Evolutionary conservation across 75 land plant species (phyloP), one percentile per base, ranked within the genome.

Genomic region (Adiantum capillusveneris): DNA sequence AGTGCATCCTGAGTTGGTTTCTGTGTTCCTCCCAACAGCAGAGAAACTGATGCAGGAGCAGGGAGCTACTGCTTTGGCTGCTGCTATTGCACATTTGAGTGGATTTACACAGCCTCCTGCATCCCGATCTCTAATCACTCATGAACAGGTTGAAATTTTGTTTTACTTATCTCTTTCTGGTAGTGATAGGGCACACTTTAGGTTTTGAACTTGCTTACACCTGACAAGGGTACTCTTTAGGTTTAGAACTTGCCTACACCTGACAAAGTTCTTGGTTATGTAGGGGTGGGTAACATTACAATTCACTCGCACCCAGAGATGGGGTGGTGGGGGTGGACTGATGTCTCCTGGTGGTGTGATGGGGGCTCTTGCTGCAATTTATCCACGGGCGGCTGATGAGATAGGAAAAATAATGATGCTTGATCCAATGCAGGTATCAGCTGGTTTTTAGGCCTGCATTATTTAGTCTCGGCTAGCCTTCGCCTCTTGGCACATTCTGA

Each of bases 11-110:
- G 81, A 81, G n/a, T 79, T 93, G 43, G 58, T 76, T 14, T 60
- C 74, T 54, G 85, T 71, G 44, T 94, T 94, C 56, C 78, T 71
- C 26, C 83, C 83, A 48, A 86, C 82, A 36, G 98, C 91, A 11
- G 68, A 86, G 51, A 75, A 60, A 30, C 58, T 94, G 25, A 59
- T 83, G 26, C 83, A 84, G 56, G 76, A 81, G 62, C 69, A 65
- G 29, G 96, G 96, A 29, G 55, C 65, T 16, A 36, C 52, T 55
- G 85, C 85, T 36, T 84, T 94, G 64, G 96, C 98, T 43, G 98
- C 98, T 26, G 98, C 98, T 6, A 66, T 94, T 49, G 98, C 98
- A 31, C 85, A 87, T 39, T 28, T 94, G 59, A 94, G 98, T 74
- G 98, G 98, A 29, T 89, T 89, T 57, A 79, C 88, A 18, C 78